These are phyloP conservation scores for Madurella mycetomatis DNA, from an alignment of 2,329 filamentous ascomycete species.

Conservation along the genomic window DNA sequence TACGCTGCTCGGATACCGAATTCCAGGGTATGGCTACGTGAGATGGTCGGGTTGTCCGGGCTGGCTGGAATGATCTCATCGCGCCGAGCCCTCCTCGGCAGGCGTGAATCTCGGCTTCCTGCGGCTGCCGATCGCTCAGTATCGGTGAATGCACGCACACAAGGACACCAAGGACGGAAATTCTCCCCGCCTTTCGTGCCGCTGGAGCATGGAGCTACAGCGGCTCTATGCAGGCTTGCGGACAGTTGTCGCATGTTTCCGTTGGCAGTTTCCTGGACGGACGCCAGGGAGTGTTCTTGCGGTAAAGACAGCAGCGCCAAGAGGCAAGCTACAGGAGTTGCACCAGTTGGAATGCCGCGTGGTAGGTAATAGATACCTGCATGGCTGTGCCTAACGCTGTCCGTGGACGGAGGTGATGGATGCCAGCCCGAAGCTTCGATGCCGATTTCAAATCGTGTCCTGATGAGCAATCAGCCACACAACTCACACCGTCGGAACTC, in stretches of 20 bases:
- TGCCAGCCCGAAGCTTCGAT: neutral
- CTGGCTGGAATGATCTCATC: constrained; percentile 6
- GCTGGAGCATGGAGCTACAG: constrained; percentile 5
- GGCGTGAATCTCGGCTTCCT: neutral
- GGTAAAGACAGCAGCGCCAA: constrained; percentile 11
- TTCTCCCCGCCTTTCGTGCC: neutral
- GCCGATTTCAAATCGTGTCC: constrained; percentile 12
- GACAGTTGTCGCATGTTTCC: constrained; percentile 7
- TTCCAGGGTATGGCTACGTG: neutral
- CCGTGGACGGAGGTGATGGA: constrained; percentile 1
- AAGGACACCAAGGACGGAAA: neutral
- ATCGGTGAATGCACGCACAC: neutral
- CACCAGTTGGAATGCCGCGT: constrained; percentile 3
- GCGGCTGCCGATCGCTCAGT: constrained; percentile 13
- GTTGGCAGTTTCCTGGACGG: constrained; percentile 3
- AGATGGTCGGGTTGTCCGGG: neutral
- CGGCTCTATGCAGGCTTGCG: constrained; percentile 3
- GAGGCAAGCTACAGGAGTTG: neutral
- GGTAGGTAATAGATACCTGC: constrained; percentile 8
- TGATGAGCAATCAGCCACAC: constrained; percentile 14
- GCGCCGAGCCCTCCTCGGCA: neutral
- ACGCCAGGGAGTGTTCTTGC: constrained; percentile 6
- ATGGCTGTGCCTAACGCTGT: neutral
- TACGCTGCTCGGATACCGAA: neutral
- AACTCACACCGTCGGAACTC: constrained; percentile 9